Percentiles rank a stretch among this genome's conserved stretches.
Conservation (phyloP, 306 rosid species). For the Alnus glutinosa region DNA sequence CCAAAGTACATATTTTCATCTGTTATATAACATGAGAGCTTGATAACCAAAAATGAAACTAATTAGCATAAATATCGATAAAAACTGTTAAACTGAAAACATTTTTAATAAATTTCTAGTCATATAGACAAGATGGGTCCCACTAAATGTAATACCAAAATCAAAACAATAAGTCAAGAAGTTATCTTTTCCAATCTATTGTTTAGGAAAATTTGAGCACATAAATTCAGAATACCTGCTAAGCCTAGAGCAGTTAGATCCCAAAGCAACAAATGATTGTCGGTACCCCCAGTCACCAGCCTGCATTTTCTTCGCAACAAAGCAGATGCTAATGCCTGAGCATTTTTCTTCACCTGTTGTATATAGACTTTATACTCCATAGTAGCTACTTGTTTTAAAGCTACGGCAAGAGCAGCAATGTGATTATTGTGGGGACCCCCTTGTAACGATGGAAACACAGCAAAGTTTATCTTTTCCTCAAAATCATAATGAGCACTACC, state of each 20-base stretch:
- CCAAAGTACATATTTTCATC: too few relatives aligned
- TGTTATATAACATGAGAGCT: neutral
- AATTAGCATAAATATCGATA: neutral
- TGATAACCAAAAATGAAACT: neutral
- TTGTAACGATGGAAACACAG: conserved; percentile 74
- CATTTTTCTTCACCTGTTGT: conserved; percentile 84
- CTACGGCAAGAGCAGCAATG: conserved; percentile 83
- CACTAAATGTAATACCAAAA: neutral
- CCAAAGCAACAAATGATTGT: conserved; percentile 89
- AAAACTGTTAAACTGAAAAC: neutral
- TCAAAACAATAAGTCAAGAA: neutral
- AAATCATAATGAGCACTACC: conserved; percentile 50
- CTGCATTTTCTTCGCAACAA: conserved; percentile 79
- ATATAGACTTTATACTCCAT: conserved; percentile 73
- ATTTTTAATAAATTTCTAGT: neutral
- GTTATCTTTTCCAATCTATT: neutral
- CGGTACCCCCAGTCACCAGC: conserved; percentile 87
- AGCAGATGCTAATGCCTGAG: conserved; percentile 71
- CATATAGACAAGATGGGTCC: neutral
- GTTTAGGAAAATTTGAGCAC: neutral
- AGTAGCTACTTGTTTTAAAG: conserved; percentile 80
- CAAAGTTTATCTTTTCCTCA: conserved; percentile 83
- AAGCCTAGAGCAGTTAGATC: conserved; percentile 74
- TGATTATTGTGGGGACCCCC: conserved; percentile 93
- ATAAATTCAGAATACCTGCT: conserved; percentile 43